Conservation (phyloP, 164 flowering plant species). For the Chimonanthus salicifolius region DNA sequence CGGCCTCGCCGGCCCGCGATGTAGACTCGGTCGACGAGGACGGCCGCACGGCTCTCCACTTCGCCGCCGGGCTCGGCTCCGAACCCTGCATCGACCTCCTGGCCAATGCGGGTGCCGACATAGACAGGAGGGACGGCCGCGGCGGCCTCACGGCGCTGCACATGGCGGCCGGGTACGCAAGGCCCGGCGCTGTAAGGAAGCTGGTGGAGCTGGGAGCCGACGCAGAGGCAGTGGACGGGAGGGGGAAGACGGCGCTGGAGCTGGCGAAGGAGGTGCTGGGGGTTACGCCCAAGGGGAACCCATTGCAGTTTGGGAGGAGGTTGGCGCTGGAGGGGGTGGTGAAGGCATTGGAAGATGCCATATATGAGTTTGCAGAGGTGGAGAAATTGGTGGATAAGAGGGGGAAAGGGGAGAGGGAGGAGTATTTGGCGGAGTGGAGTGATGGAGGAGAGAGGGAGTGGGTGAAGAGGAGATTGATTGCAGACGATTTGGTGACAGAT, state of each 20-base stretch:
- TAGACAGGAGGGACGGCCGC: conserved; percentile 45
- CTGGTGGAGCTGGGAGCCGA: conserved; percentile 73
- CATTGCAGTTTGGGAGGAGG: conserved; percentile 70
- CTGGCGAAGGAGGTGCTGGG: conserved; percentile 58
- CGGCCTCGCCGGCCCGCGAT: conserved; percentile 42
- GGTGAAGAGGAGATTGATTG: conserved; percentile 53
- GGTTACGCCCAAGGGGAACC: conserved; percentile 67
- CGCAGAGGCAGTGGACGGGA: conserved; percentile 56
- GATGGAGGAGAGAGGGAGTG: conserved; percentile 83
- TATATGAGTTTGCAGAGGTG: conserved; percentile 90
- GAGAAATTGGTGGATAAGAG: conserved; percentile 81
- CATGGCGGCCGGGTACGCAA: conserved; percentile 97
- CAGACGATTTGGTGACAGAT: conserved; percentile 69
- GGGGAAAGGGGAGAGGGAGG: conserved; percentile 60
- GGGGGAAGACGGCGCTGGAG: conserved; percentile 58
- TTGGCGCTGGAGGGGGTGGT: conserved; percentile 65
- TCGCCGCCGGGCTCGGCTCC: conserved; percentile 85
- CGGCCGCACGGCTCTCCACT: conserved; percentile 82
- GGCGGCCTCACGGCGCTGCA: conserved; percentile 84
- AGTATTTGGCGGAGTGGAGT: conserved; percentile 83
- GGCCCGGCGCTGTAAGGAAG: conserved; percentile 41
- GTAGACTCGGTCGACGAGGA: conserved; percentile 72
- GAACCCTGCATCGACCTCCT: conserved; percentile 54
- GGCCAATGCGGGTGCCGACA: conserved; percentile 67
- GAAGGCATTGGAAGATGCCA: conserved; percentile 45